Percentiles rank a stretch among this genome's conserved stretches.
These are phyloP conservation scores for Chalciporus piperatus DNA, from an alignment of 768 basidiomycete genomes.

Conservation along the genomic window DNA sequence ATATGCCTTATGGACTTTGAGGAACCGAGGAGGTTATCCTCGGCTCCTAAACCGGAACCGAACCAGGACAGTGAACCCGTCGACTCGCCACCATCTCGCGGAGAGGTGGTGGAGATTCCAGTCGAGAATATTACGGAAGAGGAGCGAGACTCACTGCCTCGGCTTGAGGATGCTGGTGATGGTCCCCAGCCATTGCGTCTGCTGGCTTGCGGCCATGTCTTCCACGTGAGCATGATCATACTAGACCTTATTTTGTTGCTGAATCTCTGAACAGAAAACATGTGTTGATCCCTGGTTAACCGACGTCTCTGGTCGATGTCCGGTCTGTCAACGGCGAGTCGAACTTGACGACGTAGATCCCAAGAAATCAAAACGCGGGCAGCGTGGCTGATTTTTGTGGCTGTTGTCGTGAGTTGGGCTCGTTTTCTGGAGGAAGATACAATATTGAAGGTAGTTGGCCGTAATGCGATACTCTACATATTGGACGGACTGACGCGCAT, in stretches of 20 bases:
- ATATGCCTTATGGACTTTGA: slow-evolving; percentile 86
- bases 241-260: slow-evolving; percentile 1
- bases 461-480: slow-evolving; percentile 32
- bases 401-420: slow-evolving; percentile 1
- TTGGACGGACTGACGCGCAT: slow-evolving; percentile 24
- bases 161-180: slow-evolving; percentile 68
- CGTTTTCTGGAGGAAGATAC: slow-evolving; percentile 13
- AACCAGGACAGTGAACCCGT: slow-evolving; percentile 16
- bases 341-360: slow-evolving; percentile 42
- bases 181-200: slow-evolving; percentile 75
- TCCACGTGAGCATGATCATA: slow-evolving; percentile 62
- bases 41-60: slow-evolving; percentile 27
- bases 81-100: slow-evolving; percentile 9
- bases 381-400: slow-evolving; percentile 15
- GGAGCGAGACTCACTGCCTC: slow-evolving; percentile 41
- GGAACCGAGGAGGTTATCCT: slow-evolving; percentile 50
- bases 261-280: slow-evolving; percentile 53
- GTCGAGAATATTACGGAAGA: slow-evolving; percentile 40
- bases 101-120: slow-evolving; percentile 27
- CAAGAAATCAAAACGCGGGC: slow-evolving; percentile 31
- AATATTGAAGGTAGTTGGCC: slow-evolving; percentile 26
- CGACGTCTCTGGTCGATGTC: slow-evolving; percentile 84
- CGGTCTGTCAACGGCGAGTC: slow-evolving; percentile 78
- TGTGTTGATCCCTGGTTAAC: slow-evolving; percentile 89
- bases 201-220: slow-evolving; percentile 81